Percentiles rank a stretch among this genome's conserved stretches.
Evolutionary conservation across 2,329 filamentous ascomycete species (phyloP).

Genomic region (Fusarium sp.): DNA sequence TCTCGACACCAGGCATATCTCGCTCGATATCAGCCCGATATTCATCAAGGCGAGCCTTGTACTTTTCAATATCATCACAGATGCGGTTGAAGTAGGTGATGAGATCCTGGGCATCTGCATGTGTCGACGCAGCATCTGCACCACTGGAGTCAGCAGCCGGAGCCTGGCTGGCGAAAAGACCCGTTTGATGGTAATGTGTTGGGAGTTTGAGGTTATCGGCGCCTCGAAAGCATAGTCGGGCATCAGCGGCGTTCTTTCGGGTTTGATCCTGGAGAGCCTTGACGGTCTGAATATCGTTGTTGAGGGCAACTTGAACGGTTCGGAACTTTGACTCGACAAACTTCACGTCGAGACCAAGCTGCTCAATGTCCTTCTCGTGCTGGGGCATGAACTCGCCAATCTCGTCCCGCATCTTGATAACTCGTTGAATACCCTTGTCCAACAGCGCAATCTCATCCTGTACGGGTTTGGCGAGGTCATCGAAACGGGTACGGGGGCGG

Average conservation of each 20-base stretch:
- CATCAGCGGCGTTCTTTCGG: constrained; percentile 76
- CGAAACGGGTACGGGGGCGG: constrained; percentile 89
- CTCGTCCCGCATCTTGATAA: constrained; percentile 82
- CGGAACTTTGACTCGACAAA: constrained; percentile 64
- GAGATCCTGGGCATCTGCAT: constrained; percentile 57
- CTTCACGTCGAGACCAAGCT: constrained; percentile 61
- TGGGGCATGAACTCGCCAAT: constrained; percentile 76
- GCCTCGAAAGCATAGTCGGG: constrained; percentile 77
- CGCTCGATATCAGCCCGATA: constrained; percentile 61
- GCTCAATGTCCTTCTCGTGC: constrained; percentile 62
- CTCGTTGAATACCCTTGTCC: constrained; percentile 83
- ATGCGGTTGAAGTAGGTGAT: constrained; percentile 61
- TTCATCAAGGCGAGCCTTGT: constrained; percentile 58
- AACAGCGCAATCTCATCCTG: constrained; percentile 82
- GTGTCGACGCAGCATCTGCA: constrained; percentile 52
- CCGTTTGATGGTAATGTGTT: constrained; percentile 63
- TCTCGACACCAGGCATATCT: constrained; percentile 62
- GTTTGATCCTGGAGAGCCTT: constrained; percentile 70
- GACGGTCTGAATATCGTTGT: constrained; percentile 72
- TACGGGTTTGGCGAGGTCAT: constrained; percentile 85
- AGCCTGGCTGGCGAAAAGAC: constrained; percentile 56
- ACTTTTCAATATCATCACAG: constrained; percentile 58
- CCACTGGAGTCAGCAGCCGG: constrained; percentile 47
- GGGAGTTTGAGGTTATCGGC: constrained; percentile 82
- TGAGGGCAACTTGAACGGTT: constrained; percentile 59